Percentiles rank a stretch among this genome's conserved stretches.
Conservation (phyloP, 495 filamentous ascomycete species). For the Thozetella sp. region DNA sequence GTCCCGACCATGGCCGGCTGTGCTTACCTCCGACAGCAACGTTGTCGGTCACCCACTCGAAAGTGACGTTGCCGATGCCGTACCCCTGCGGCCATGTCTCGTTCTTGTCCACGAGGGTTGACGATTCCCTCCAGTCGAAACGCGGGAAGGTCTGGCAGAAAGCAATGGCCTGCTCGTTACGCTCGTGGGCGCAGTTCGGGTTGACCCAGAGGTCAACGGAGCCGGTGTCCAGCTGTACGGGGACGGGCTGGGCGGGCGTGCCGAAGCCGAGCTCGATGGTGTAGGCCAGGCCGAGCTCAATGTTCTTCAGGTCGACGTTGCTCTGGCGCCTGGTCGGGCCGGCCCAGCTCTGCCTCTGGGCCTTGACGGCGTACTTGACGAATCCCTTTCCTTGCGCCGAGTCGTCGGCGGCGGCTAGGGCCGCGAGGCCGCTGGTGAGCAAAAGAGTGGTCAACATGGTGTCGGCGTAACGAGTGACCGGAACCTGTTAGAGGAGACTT, state of each 20-base stretch:
- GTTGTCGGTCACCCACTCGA: conserved; percentile 41
- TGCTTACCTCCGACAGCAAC: conserved; percentile 38
- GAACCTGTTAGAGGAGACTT: too few relatives aligned
- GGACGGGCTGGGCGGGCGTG: conserved; percentile 31
- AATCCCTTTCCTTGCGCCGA: background rate
- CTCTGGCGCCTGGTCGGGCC: background rate
- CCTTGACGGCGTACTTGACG: background rate
- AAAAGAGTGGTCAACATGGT: background rate
- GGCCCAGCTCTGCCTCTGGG: too few relatives aligned
- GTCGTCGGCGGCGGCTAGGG: background rate
- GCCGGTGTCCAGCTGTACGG: conserved; percentile 41
- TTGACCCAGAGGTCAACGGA: conserved; percentile 46
- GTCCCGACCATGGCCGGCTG: background rate
- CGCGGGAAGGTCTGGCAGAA: conserved; percentile 25
- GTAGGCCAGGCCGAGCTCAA: conserved; percentile 4
- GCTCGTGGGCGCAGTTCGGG: conserved; percentile 30
- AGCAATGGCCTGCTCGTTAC: conserved; percentile 15
- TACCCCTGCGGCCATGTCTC: conserved; percentile 28
- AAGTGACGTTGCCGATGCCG: conserved; percentile 38
- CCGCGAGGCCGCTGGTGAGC: background rate
- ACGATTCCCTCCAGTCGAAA: conserved; percentile 31
- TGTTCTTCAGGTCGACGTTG: background rate
- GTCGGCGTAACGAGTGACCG: background rate
- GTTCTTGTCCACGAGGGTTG: conserved; percentile 20
- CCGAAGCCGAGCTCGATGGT: conserved; percentile 18